A percentile compares a stretch with the other conserved stretches of the same genome.
Conservation (phyloP, 2,329 filamentous ascomycete species). For the Diaporthe ampelina region DNA sequence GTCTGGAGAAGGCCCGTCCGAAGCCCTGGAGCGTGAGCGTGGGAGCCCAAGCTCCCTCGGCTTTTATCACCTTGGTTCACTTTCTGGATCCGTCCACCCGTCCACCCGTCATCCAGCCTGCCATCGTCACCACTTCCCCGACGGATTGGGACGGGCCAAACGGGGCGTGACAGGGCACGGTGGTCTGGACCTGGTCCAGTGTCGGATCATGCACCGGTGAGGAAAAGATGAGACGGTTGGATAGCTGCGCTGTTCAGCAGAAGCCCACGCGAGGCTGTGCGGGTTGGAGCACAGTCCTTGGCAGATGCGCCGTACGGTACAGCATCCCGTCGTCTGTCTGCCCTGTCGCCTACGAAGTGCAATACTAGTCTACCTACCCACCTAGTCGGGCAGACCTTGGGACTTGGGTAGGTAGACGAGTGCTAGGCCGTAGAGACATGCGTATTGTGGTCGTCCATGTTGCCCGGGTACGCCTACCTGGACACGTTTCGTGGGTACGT, state of each 20-base stretch:
- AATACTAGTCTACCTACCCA: no score
- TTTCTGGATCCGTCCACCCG: background rate
- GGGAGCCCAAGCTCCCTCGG: slow-evolving; percentile 17
- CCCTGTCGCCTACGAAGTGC: background rate
- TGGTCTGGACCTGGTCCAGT: slow-evolving; percentile 18
- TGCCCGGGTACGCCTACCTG: background rate
- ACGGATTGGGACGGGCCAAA: slow-evolving; percentile 27
- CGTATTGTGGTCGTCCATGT: background rate
- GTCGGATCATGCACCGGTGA: slow-evolving; percentile 32
- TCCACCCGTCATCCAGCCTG: background rate
- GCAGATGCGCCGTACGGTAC: slow-evolving; percentile 24
- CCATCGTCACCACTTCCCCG: slow-evolving; percentile 4
- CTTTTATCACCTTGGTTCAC: slow-evolving; percentile 16
- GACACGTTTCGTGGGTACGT: no score
- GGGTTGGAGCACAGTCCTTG: slow-evolving; percentile 24
- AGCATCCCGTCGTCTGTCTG: background rate
- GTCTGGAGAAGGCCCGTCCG: background rate
- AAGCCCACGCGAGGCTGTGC: slow-evolving; percentile 16
- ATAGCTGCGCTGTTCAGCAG: background rate
- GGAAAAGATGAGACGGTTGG: slow-evolving; percentile 31
- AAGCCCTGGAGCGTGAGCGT: background rate
- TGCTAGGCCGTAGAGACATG: no score
- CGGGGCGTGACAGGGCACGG: slow-evolving; percentile 23
- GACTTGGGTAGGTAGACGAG: no score
- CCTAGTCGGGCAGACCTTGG: no score